Conservation (phyloP, 768 basidiomycete species). For the Pleurotus sapidus region DNA sequence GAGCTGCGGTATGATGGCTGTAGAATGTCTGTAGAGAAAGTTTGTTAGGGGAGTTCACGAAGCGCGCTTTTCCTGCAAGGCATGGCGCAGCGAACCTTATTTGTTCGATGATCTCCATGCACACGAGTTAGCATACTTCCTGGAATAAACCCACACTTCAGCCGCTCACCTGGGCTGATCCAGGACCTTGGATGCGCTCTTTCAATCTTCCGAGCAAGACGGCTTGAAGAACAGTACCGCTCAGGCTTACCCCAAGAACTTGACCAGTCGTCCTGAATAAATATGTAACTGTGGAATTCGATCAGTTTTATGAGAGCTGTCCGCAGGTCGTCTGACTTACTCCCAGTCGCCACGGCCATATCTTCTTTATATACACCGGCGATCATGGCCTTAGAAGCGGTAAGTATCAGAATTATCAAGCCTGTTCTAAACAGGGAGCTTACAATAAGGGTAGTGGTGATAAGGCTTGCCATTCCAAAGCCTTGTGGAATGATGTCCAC, state of each 20-base stretch:
- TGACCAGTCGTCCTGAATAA: conserved; percentile 93
- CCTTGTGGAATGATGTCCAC: conserved; percentile 78
- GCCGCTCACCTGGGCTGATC: conserved; percentile 61
- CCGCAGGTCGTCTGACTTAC: conserved; percentile 46
- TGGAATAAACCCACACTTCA: neutral
- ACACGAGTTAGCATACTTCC: conserved; percentile 10
- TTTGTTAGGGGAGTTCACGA: neutral
- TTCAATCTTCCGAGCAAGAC: conserved; percentile 71
- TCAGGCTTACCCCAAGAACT: conserved; percentile 90
- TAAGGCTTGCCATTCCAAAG: conserved; percentile 80
- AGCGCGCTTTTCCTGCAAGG: conserved; percentile 6
- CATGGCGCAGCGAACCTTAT: conserved; percentile 45
- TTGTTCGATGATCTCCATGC: conserved; percentile 61
- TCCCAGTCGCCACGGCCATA: conserved; percentile 86
- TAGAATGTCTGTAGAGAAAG: conserved; percentile 51
- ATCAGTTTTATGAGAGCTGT: conserved; percentile 5
- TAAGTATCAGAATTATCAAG: no score
- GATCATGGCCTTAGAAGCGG: conserved; percentile 70
- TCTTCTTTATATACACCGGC: conserved; percentile 77
- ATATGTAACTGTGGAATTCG: conserved; percentile 68
- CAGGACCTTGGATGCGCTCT: conserved; percentile 72
- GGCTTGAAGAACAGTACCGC: conserved; percentile 80
- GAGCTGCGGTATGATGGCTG: conserved; percentile 67
- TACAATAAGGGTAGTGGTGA: conserved; percentile 86
- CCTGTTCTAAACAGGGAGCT: conserved; percentile 18